These are phyloP conservation scores for Scopulariopsis brevicaulis DNA, from an alignment of 2,329 filamentous ascomycete genomes.

Conservation along the genomic window DNA sequence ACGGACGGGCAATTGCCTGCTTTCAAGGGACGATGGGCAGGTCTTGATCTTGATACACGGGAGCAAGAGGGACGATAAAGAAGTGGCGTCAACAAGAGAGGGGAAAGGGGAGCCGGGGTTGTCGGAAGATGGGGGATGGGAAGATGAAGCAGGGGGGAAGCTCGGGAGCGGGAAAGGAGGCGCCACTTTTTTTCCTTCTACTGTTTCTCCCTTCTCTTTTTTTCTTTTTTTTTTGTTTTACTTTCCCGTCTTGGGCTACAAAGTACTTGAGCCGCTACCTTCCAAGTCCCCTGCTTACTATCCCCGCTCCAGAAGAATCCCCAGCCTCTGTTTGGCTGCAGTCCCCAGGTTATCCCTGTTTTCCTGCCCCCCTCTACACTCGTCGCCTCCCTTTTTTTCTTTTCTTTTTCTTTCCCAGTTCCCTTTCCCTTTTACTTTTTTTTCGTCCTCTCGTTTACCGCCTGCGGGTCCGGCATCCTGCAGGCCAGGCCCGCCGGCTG, in stretches of 20 bases:
- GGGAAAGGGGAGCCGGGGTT: conserved; percentile 4
- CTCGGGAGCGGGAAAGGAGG: conserved; percentile 4
- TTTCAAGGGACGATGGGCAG: too few species aligned
- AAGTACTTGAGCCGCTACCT: background rate
- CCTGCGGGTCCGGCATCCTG: background rate
- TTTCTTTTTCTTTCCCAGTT: background rate
- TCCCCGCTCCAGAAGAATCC: background rate
- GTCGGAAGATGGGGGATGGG: background rate
- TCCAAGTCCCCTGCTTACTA: background rate
- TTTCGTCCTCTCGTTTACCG: background rate
- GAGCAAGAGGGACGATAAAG: background rate
- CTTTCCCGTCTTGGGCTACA: background rate
- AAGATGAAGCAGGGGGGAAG: conserved; percentile 5
- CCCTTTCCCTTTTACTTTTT: background rate
- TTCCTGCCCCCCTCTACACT: background rate
- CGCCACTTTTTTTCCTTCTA: conserved; percentile 6
- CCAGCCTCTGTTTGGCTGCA: background rate
- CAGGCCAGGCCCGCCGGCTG: background rate
- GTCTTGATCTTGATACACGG: too few species aligned
- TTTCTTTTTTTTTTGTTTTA: background rate
- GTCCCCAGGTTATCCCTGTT: background rate
- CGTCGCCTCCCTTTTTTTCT: background rate
- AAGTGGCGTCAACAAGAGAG: background rate
- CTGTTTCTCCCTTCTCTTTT: background rate
- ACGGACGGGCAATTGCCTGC: background rate